Evolutionary conservation across 306 rosid species (phyloP).

Genomic region (Ziziphus jujuba): DNA sequence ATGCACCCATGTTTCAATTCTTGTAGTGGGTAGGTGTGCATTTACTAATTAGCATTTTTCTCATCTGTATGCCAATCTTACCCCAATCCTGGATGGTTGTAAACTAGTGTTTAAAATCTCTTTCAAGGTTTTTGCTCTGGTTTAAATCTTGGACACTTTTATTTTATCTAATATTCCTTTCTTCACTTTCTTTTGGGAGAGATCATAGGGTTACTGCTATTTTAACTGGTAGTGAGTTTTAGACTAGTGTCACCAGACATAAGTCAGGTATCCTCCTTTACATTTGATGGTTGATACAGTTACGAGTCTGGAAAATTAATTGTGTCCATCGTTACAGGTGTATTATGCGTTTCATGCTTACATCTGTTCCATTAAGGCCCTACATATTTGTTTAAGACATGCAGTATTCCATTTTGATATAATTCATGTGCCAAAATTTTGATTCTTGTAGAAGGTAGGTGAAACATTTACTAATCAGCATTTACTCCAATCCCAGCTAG

Average conservation of each 20-base stretch:
- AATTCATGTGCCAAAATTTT: no score
- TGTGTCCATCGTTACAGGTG: conserved; percentile 44
- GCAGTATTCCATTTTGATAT: no score
- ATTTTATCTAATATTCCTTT: background rate
- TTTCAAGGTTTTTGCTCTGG: conserved; percentile 39
- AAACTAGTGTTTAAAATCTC: conserved; percentile 16
- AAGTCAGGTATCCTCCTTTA: conserved; percentile 52
- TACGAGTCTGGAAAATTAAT: conserved; percentile 41
- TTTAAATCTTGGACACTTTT: background rate
- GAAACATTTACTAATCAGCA: no score
- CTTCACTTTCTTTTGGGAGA: background rate
- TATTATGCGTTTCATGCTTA: conserved; percentile 26
- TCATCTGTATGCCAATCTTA: conserved; percentile 25
- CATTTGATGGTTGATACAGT: conserved; percentile 33
- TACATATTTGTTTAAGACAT: conserved; percentile 16
- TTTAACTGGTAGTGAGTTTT: background rate
- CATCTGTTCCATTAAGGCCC: conserved; percentile 47
- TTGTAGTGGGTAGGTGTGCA: no score
- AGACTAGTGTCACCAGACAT: conserved; percentile 33
- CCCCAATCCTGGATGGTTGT: conserved; percentile 29
- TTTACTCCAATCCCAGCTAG: conserved; percentile 4
- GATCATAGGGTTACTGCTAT: background rate
- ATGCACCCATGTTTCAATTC: no score
- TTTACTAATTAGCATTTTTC: background rate
- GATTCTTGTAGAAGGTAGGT: no score